phyloP scores from a whole-genome alignment of 345 rosid species.

The Rhodamnia argentea region DNA sequence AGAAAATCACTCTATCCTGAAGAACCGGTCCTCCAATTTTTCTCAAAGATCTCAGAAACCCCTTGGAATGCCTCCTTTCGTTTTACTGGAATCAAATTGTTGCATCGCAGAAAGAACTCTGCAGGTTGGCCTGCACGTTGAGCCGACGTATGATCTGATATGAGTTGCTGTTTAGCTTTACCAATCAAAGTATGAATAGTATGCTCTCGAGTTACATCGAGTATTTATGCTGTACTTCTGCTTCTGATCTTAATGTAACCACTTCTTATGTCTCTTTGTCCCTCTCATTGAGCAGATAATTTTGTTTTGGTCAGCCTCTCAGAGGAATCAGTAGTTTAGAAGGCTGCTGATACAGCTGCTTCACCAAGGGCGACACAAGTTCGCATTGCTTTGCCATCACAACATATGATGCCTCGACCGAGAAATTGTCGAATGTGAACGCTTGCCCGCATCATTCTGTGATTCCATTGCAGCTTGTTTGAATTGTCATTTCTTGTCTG shows the following conservation, averaged over 20 bases:
- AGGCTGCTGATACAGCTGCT: background rate
- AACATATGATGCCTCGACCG: background rate
- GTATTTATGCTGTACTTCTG: background rate
- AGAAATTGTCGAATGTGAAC: background rate
- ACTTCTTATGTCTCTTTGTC: background rate
- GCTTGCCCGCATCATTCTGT: background rate
- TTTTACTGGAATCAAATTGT: background rate
- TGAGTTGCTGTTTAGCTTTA: background rate
- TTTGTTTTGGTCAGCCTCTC: background rate
- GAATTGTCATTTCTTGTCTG: background rate
- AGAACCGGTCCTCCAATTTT: background rate
- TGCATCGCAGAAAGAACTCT: background rate
- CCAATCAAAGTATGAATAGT: background rate
- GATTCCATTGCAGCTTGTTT: background rate
- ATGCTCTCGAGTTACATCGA: background rate
- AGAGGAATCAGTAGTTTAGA: background rate
- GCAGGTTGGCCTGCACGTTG: background rate
- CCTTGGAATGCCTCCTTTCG: background rate
- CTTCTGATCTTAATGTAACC: background rate
- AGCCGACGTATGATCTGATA: background rate
- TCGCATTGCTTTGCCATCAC: background rate
- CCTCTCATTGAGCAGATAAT: background rate
- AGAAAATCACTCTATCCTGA: background rate
- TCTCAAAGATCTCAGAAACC: background rate
- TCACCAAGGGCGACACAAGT: background rate